A percentile compares a stretch with the other conserved stretches of the same genome.
phyloP scores from a whole-genome alignment of 306 rosid species.

The Glycine soja region DNA sequence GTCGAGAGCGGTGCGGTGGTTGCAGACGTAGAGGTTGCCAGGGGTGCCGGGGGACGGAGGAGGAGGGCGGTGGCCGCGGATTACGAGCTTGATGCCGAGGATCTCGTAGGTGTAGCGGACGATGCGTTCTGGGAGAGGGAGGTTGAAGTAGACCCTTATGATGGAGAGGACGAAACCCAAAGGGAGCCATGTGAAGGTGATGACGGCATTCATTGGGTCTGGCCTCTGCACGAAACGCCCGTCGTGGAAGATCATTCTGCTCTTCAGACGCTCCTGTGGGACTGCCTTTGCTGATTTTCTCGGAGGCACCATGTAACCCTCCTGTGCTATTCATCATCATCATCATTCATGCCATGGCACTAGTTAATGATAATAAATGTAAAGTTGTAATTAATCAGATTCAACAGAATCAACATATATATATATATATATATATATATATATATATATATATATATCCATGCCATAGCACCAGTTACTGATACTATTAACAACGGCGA shows the following conservation, averaged over 20 bases:
- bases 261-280: conserved; percentile 68
- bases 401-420: no score
- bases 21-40: conserved; percentile 96
- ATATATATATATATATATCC: no score
- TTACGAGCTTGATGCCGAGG: conserved; percentile 81
- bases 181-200: conserved; percentile 89
- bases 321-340: conserved; percentile 57
- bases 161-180: conserved; percentile 86
- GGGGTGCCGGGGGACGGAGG: conserved; percentile 84
- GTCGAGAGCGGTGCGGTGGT: conserved; percentile 91
- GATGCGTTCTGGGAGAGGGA: conserved; percentile 92
- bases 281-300: conserved; percentile 72
- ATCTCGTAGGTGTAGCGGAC: conserved; percentile 92
- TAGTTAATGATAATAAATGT: no score
- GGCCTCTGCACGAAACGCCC: conserved; percentile 94
- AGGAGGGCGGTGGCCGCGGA: conserved; percentile 87
- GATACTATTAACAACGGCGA: no score
- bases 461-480: no score
- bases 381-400: no score
- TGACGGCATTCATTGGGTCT: conserved; percentile 68
- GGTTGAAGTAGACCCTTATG: conserved; percentile 92
- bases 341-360: no score
- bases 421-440: no score
- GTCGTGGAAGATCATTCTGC: conserved; percentile 81
- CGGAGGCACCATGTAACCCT: conserved; percentile 88